Evolutionary conservation across 768 basidiomycete genomes (phyloP).

Genomic region (Xerocomellus amylosporus): DNA sequence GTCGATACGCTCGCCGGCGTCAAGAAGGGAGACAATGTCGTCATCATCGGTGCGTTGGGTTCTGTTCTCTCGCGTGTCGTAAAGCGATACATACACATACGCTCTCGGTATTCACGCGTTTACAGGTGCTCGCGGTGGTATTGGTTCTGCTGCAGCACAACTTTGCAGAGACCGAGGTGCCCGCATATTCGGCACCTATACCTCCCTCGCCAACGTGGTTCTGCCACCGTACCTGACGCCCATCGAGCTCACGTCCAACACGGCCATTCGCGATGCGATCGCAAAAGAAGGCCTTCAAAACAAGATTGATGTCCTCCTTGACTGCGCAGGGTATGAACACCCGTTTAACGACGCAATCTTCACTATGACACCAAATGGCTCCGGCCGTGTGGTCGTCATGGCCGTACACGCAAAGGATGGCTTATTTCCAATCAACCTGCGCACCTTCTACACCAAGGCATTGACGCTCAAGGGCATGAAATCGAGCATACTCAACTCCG

Average conservation of each 20-base stretch:
- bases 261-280: conserved; percentile 31
- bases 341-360: conserved; percentile 35
- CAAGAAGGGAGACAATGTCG: conserved; percentile 32
- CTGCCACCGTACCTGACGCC: conserved; percentile 32
- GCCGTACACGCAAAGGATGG: conserved; percentile 34
- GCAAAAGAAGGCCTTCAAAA: conserved; percentile 24
- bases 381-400: conserved; percentile 36
- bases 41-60: conserved; percentile 28
- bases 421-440: conserved; percentile 31
- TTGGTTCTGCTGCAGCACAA: conserved; percentile 35
- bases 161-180: conserved; percentile 32
- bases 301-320: conserved; percentile 34
- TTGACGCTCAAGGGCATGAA: conserved; percentile 33
- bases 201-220: conserved; percentile 24
- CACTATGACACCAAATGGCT: conserved; percentile 32
- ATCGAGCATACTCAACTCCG: conserved; percentile 24
- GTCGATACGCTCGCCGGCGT: conserved; percentile 34
- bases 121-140: conserved; percentile 35
- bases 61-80: background rate
- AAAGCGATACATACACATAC: background rate
- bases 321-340: conserved; percentile 33
- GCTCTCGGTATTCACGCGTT: background rate
- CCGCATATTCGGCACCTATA: conserved; percentile 35
- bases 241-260: conserved; percentile 31
- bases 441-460: conserved; percentile 31